Evolutionary conservation across 108 stramenopile genomes (phyloP).

Genomic region (Cyclotella choctawhatcheeana): DNA sequence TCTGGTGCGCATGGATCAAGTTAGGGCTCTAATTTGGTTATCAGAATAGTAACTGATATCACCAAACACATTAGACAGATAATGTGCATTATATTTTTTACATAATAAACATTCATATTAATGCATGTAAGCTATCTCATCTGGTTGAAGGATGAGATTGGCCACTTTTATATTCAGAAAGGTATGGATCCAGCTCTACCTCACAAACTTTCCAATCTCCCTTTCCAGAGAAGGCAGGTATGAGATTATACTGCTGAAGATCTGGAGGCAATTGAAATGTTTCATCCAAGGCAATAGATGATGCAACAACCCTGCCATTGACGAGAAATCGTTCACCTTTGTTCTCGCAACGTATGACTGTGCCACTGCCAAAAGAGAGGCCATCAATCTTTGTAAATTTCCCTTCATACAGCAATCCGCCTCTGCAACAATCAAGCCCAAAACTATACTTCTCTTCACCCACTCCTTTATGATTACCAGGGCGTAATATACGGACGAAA

Average conservation of each 20-base stretch:
- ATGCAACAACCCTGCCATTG: conserved; percentile 48
- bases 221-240: conserved; percentile 53
- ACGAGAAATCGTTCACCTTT: conserved; percentile 50
- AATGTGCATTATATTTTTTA: no score
- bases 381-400: conserved; percentile 54
- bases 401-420: conserved; percentile 49
- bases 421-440: conserved; percentile 52
- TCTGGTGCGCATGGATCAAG: neutral
- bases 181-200: conserved; percentile 48
- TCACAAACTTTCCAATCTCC: conserved; percentile 51
- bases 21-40: no score
- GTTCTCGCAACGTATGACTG: conserved; percentile 46
- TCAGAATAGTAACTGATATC: no score
- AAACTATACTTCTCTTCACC: conserved; percentile 49
- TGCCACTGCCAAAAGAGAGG: conserved; percentile 33
- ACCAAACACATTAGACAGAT: no score
- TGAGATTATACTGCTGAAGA: conserved; percentile 42
- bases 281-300: conserved; percentile 48
- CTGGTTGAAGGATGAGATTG: conserved; percentile 30
- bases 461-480: conserved; percentile 51
- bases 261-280: conserved; percentile 53
- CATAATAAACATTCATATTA: no score
- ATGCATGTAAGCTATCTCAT: no score
- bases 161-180: conserved; percentile 39
- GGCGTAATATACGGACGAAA: conserved; percentile 46